These are phyloP conservation scores for Saturnispora bothae DNA, from an alignment of 805 yeast species.

Conservation along the genomic window DNA sequence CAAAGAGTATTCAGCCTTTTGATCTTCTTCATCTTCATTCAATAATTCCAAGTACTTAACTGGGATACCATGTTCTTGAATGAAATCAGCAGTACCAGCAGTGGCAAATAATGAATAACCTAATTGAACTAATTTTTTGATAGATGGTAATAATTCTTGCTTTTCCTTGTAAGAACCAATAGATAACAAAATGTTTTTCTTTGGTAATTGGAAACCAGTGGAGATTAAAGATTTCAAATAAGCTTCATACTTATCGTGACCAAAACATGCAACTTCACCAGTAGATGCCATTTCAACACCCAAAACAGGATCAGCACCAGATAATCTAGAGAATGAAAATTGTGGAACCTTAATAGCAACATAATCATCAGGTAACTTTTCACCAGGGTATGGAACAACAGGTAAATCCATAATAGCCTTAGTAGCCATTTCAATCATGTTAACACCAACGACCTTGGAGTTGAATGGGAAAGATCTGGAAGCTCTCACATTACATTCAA, in stretches of 20 bases:
- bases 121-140: constrained; percentile 64
- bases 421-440: constrained; percentile 94
- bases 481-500: constrained; percentile 97
- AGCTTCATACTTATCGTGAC: constrained; percentile 93
- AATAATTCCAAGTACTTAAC: constrained; percentile 91
- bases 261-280: constrained; percentile 97
- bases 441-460: constrained; percentile 93
- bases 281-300: constrained; percentile 99
- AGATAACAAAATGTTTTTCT: constrained; percentile 86
- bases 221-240: constrained; percentile 89
- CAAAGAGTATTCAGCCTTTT: constrained; percentile 87
- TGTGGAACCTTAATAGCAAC: constrained; percentile 97
- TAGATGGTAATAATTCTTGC: constrained; percentile 83
- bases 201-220: constrained; percentile 90
- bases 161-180: constrained; percentile 97
- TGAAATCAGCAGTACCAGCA: constrained; percentile 97
- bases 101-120: constrained; percentile 94
- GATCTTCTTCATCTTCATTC: constrained; percentile 55
- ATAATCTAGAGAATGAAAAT: constrained; percentile 90
- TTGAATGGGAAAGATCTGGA: constrained; percentile 99
- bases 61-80: constrained; percentile 88
- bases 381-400: constrained; percentile 80
- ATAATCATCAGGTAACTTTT: constrained; percentile 82
- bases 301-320: constrained; percentile 95
- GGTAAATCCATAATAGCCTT: constrained; percentile 88